Conservation (phyloP, 345 rosid genomes). For the Euphorbia tirucalli region DNA sequence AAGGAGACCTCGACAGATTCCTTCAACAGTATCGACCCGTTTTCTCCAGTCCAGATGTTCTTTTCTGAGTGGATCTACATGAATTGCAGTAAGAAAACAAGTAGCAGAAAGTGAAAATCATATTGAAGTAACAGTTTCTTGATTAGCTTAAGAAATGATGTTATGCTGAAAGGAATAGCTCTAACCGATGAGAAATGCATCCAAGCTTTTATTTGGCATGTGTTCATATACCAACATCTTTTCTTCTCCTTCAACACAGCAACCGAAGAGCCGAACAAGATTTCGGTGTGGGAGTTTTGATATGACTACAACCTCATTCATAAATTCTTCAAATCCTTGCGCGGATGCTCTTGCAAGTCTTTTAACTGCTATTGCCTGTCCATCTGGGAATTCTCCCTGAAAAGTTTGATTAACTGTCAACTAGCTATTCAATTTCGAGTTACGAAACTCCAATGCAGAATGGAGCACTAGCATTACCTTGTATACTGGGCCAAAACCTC, state of each 20-base stretch:
- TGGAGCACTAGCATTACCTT: conserved; percentile 22
- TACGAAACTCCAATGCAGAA: neutral
- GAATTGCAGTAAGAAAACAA: neutral
- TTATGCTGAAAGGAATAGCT: neutral
- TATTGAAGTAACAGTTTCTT: neutral
- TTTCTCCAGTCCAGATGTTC: conserved; percentile 13
- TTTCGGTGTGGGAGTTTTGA: conserved; percentile 37
- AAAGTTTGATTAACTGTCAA: neutral
- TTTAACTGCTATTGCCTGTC: conserved; percentile 40
- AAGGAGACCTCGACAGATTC: conserved; percentile 22
- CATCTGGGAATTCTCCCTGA: conserved; percentile 26
- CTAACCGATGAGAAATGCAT: conserved; percentile 10
- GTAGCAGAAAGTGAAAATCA: too few species aligned
- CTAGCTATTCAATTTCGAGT: neutral
- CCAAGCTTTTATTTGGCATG: conserved; percentile 31
- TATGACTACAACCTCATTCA: conserved; percentile 39
- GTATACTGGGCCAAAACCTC: conserved; percentile 45
- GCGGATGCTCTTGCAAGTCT: conserved; percentile 29
- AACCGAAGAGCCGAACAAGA: conserved; percentile 25
- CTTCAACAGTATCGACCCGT: conserved; percentile 13
- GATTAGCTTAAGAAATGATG: neutral
- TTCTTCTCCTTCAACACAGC: conserved; percentile 23
- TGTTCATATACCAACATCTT: conserved; percentile 26
- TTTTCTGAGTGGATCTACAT: neutral
- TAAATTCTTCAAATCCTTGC: conserved; percentile 38